phyloP scores from a whole-genome alignment of 169 alveolate genomes.

The Blepharisma undulans region DNA sequence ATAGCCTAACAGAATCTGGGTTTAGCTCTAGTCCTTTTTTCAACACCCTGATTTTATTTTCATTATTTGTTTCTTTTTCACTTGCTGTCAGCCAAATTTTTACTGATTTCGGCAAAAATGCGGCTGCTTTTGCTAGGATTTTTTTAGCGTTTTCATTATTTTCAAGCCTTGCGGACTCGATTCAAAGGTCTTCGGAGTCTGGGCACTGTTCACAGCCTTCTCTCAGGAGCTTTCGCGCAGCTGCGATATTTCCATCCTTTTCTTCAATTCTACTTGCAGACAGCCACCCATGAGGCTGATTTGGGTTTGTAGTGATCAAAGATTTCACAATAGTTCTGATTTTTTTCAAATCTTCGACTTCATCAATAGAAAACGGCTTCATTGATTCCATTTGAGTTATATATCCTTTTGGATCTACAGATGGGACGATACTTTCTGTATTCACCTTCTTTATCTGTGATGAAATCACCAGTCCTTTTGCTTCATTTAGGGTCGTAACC shows the following conservation, averaged over 20 bases:
- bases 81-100: slow-evolving; percentile 97
- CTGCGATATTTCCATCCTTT: slow-evolving; percentile 91
- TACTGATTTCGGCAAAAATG: slow-evolving; percentile 77
- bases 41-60: slow-evolving; percentile 88
- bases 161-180: slow-evolving; percentile 97
- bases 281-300: slow-evolving; percentile 98
- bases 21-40: slow-evolving; percentile 95
- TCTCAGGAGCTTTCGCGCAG: slow-evolving; percentile 95
- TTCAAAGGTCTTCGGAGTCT: slow-evolving; percentile 98
- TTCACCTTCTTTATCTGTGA: neutral
- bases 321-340: slow-evolving; percentile 85
- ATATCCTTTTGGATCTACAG: slow-evolving; percentile 33
- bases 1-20: slow-evolving; percentile 95
- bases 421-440: neutral
- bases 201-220: slow-evolving; percentile 96
- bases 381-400: slow-evolving; percentile 21
- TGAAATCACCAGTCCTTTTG: neutral
- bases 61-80: slow-evolving; percentile 88
- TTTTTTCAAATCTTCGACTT: slow-evolving; percentile 1
- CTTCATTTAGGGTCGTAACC: neutral
- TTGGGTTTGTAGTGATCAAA: slow-evolving; percentile 93
- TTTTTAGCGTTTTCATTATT: slow-evolving; percentile 94
- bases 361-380: neutral
- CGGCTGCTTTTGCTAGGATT: slow-evolving; percentile 92
- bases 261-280: slow-evolving; percentile 99